Evolutionary conservation across 2,329 filamentous ascomycete species (phyloP), one percentile per base, ranked within the genome.

Genomic region (Chrysoporthe deuterocubensis): DNA sequence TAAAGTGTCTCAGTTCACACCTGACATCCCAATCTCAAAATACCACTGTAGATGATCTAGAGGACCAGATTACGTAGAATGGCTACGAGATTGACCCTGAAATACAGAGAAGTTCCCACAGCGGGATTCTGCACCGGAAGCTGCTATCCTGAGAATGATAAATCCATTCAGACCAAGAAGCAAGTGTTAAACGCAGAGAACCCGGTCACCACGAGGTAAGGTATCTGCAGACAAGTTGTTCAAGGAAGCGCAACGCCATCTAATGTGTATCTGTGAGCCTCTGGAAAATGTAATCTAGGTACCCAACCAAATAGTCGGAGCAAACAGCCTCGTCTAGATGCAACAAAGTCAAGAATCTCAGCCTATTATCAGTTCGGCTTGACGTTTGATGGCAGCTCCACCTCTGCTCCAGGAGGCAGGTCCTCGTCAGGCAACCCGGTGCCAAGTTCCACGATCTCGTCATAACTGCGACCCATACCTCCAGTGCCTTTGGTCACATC

Each of bases 401-500:
- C 43, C 26, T 70, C 69, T 3, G 37, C 64, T 4, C 43, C 50
- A 57, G 69, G 69, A 16, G 67, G 69, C 58, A 69, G n/a, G 21
- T 65, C 70, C 48, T 67, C 68, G 34, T 72, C 71, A 9, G 75
- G 74, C 65, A 78, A 64, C 13, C 71, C 76, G 9, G 74, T 70
- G 5, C 77, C 77, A 64, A 79, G 67, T 44, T 67, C 68, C 26
- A 76, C 72, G 42, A 67, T 67, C 32, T 79, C 77, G 57, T 81
- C 77, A 42, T 76, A 76, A 71, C 84, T 87, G 74, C 78, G 79
- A 5, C 84, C 84, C 76, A 87, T 79, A 0, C 84, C 85, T 4
- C 85, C 85, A 3, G 81, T 82, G 1, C 79, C 80, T 67, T 77
- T 77, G 8, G 83, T 87, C 72, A 78, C 76, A 57, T 83, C 80